A percentile compares a stretch with the other conserved stretches of the same genome.
Conservation (phyloP, 495 filamentous ascomycete genomes). For the Thermochaetoides thermophila region DNA sequence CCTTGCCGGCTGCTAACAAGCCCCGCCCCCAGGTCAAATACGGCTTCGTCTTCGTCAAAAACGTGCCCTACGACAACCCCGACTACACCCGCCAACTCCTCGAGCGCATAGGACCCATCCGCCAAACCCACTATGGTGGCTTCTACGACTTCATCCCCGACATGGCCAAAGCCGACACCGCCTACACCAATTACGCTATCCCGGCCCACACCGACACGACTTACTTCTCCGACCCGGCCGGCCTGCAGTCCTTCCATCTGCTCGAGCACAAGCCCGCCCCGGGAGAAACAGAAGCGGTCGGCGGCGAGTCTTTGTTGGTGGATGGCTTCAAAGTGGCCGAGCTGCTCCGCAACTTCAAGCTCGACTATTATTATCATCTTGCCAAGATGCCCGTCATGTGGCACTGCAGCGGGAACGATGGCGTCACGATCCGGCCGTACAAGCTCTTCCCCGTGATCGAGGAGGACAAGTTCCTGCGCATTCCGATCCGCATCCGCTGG, state of each 20-base stretch:
- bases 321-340: slow-evolving; percentile 67
- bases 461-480: slow-evolving; percentile 25
- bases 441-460: slow-evolving; percentile 53
- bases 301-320: slow-evolving; percentile 62
- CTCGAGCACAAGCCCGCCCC: slow-evolving; percentile 48
- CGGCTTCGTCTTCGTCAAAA: slow-evolving; percentile 59
- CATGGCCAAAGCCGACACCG: slow-evolving; percentile 74
- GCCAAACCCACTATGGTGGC: slow-evolving; percentile 80
- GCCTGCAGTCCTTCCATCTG: slow-evolving; percentile 81
- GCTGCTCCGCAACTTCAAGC: slow-evolving; percentile 34
- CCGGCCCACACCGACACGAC: slow-evolving; percentile 81
- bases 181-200: slow-evolving; percentile 72
- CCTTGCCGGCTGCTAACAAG: neutral
- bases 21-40: slow-evolving; percentile 20
- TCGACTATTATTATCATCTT: slow-evolving; percentile 37
- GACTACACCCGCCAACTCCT: slow-evolving; percentile 55
- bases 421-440: slow-evolving; percentile 59
- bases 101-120: slow-evolving; percentile 67
- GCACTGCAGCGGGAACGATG: slow-evolving; percentile 77
- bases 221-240: slow-evolving; percentile 82
- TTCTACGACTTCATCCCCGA: slow-evolving; percentile 94
- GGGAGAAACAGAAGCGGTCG: slow-evolving; percentile 28
- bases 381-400: slow-evolving; percentile 38
- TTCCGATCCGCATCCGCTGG: slow-evolving; percentile 63
- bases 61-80: slow-evolving; percentile 46